Evolutionary conservation across 768 basidiomycete genomes (phyloP), one percentile per base, ranked within the genome.

Genomic region (Lactarius sanguifluus): DNA sequence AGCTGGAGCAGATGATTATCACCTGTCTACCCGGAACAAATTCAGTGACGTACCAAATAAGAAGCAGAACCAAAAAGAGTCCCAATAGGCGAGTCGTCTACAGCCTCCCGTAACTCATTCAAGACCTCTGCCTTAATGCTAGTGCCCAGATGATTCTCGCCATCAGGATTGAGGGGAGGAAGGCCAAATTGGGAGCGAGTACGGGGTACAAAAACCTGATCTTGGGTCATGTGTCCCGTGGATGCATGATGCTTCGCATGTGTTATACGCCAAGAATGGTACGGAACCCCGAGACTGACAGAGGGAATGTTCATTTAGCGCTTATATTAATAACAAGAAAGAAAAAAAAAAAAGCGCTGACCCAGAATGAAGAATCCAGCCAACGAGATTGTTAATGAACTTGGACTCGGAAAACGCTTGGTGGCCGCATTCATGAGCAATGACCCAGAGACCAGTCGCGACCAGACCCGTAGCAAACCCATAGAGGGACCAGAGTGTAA

Each of bases 181-280:
- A 88, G 80, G 32, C 87, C 85, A 25, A 84, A 77, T 43, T 91
- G 80, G 15, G 88, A 87, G 56, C 94, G 89, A n/a, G 96, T 96
- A 71, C 84, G 78, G 58, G 96, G 96, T 3, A 98, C 94, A 72
- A 93, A 97, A 66, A 98, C 96, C 75, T 98, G 95, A 72, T 98
- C 96, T 71, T 95, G 88, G 36, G 90, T 91, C 85, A 97, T 85
- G 77, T 98, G 96, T 18, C 83, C 91, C 5, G 95, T 97, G 0
- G 91, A 89, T 18, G 96, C 96, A 76, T 99, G 96, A 78, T 99
- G 96, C 77, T 94, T 92, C 30, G 85, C 93, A 75, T 98, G 96
- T 4, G 88, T 89, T 74, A 97, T 93, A 69, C 94, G 85, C 96
- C 96, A 98, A 5, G 94, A 92, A 75, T 98, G 94, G 79, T 94